These are phyloP conservation scores for Cyanophora paradoxa DNA, from an alignment of 78 protist species.

Conservation along the genomic window DNA sequence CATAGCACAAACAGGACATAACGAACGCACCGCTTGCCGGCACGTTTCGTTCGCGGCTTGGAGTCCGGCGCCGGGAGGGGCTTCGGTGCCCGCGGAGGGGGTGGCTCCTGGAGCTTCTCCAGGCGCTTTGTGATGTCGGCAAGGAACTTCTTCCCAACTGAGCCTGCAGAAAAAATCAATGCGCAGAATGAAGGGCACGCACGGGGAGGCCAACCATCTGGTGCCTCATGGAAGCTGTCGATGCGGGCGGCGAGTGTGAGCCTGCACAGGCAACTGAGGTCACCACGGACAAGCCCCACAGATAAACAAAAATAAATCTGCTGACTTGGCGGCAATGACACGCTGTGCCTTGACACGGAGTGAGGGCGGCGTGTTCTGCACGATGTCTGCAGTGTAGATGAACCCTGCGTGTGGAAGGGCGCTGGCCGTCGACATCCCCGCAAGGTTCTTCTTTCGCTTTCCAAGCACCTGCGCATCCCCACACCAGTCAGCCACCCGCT, in stretches of 20 bases:
- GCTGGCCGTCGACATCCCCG: background rate
- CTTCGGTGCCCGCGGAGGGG: background rate
- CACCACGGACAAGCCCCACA: no score
- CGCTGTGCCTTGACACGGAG: background rate
- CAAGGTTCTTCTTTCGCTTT: background rate
- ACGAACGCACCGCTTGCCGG: conserved; percentile 10
- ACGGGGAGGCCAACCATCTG: background rate
- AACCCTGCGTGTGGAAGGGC: background rate
- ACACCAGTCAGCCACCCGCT: no score
- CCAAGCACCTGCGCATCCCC: no score
- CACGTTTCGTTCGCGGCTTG: background rate
- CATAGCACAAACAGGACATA: no score
- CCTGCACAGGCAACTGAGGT: no score
- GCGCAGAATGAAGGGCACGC: no score
- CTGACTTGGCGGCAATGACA: background rate
- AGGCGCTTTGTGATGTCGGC: background rate
- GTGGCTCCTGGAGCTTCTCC: conserved; percentile 7
- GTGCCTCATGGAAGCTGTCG: background rate
- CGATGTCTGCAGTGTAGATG: background rate
- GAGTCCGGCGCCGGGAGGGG: background rate
- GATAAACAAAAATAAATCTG: no score
- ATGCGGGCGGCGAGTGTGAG: conserved; percentile 5
- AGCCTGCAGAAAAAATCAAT: no score
- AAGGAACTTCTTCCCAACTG: no score
- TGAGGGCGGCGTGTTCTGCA: conserved; percentile 8